Conservation (phyloP, 306 rosid species). For the Gleditsia sinensis region DNA sequence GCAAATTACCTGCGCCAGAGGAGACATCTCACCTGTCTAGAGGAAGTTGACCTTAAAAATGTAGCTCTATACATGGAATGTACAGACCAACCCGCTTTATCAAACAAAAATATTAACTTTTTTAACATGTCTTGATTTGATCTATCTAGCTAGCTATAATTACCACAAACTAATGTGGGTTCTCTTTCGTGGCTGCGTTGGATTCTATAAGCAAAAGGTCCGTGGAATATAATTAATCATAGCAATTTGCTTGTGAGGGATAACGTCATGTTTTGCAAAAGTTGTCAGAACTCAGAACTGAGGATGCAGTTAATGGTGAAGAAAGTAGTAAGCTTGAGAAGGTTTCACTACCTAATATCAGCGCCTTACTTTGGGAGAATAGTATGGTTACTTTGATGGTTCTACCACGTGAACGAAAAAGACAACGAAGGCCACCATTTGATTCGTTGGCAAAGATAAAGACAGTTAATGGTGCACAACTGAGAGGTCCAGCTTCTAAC, state of each 20-base stretch:
- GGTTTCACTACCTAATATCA: too few species aligned
- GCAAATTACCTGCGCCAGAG: constrained; percentile 18
- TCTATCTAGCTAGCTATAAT: too few species aligned
- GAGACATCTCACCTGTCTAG: constrained; percentile 34
- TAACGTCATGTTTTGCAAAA: constrained; percentile 27
- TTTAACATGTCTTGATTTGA: too few species aligned
- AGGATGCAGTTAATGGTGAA: background rate
- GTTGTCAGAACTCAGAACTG: background rate
- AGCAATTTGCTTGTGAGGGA: background rate
- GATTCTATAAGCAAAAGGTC: constrained; percentile 19
- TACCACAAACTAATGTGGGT: constrained; percentile 1
- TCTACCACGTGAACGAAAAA: background rate
- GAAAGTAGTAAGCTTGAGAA: background rate
- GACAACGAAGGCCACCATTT: constrained; percentile 11
- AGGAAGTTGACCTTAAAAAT: constrained; percentile 38
- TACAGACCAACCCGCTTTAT: background rate
- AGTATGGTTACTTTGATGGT: background rate
- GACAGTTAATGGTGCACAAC: constrained; percentile 4
- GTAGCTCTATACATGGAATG: constrained; percentile 28
- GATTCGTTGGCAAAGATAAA: constrained; percentile 5
- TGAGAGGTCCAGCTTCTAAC: background rate
- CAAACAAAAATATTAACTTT: background rate
- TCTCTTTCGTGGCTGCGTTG: background rate
- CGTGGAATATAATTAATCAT: constrained; percentile 7
- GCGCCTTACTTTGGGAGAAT: too few species aligned